Evolutionary conservation across 495 filamentous ascomycete genomes (phyloP), one percentile per base, ranked within the genome.

Genomic region (Penicillium diatomitis): DNA sequence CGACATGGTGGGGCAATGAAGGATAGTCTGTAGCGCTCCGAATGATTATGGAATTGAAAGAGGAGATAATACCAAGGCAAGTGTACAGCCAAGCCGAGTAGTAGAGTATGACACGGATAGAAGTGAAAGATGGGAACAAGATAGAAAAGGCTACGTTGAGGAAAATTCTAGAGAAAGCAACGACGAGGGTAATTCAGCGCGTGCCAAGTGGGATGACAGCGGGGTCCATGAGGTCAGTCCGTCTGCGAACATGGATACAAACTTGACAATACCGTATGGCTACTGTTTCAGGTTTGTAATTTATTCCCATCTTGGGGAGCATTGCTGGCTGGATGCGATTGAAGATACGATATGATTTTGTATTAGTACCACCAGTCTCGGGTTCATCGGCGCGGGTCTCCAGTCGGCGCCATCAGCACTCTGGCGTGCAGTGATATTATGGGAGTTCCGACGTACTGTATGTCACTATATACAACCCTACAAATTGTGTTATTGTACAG

Each of bases 141-240:
- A 49, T 32, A 46, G 43, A 44, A 44, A 41, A 33, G 32, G 40
- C 34, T 33, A 47, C 44, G 39, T 31, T n/a, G 41, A 10, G 31
- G 38, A 49, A 41, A 55, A 35, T 40, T 37, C 41, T 49, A 38
- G 47, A 41, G n/a, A 48, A 32, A 38, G 42, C 49, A 20, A 42
- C 11, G 41, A 51, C 28, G 51, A 50, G 52, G 46, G 47, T 46
- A 47, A 47, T 49, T 47, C 38, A 36, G 52, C 8, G 41, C 41
- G 47, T 51, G 37, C 36, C 28, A 44, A 49, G 55, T 47, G 50
- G 53, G 46, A 57, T 50, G 55, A 49, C 37, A 57, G 60, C 50
- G 61, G 58, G 59, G 53, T 63, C 54, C 56, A 68, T 69, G 64
- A 71, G 64, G 66, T 69, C 66, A 68, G 63, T 61, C 40, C 47